Evolutionary conservation across 2,329 filamentous ascomycete species (phyloP).

Genomic region (Aquanectria penicillioides): DNA sequence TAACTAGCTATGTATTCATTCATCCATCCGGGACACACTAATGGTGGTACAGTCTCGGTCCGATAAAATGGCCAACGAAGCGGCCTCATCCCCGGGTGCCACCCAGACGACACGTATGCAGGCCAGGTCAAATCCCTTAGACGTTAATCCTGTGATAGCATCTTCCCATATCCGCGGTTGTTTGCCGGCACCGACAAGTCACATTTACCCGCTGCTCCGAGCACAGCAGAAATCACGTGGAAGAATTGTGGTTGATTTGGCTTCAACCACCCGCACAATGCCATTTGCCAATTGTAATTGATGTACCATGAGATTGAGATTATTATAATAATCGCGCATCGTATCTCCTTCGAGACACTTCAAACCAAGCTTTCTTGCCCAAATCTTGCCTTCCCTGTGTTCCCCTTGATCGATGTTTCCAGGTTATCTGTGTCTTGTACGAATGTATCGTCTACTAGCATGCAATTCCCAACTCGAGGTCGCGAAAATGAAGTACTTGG

Average conservation of each 20-base stretch:
- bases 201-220: conserved; percentile 61
- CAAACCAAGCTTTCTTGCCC: neutral
- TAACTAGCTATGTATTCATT: conserved; percentile 80
- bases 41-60: conserved; percentile 88
- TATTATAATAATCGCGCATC: conserved; percentile 62
- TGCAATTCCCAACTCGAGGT: no score
- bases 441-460: conserved; percentile 72
- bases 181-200: conserved; percentile 71
- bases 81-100: conserved; percentile 68
- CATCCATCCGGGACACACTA: conserved; percentile 84
- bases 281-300: no score
- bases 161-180: conserved; percentile 76
- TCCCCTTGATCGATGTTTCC: conserved; percentile 69
- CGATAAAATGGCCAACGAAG: conserved; percentile 71
- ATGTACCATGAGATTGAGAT: conserved; percentile 80
- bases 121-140: conserved; percentile 85
- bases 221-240: no score
- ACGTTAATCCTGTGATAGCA: conserved; percentile 83
- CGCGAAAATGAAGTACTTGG: no score
- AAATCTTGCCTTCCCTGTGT: conserved; percentile 73
- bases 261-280: no score
- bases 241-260: no score
- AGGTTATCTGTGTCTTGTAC: conserved; percentile 74
- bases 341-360: conserved; percentile 15
- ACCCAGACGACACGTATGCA: conserved; percentile 88